Evolutionary conservation across 441 rosid genomes (phyloP), one percentile per base, ranked within the genome.

Genomic region (Populus hybrid): DNA sequence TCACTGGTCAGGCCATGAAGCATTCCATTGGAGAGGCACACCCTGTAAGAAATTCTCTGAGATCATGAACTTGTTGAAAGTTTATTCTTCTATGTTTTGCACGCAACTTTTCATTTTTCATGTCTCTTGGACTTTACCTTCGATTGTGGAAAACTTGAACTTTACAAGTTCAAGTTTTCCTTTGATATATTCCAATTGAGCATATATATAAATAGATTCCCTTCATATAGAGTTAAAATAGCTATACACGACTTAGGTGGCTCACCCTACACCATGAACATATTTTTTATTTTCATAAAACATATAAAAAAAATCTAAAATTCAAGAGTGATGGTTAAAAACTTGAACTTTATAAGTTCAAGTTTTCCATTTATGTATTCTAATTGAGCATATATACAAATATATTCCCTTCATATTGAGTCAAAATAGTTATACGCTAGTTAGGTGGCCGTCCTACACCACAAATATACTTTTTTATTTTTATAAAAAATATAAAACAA

Each of bases 1-100:
- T 90, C 69, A 91, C 92, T 70, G 94, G 97, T 67, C 88, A 89
- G 86, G 98, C 97, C 72, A 70, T 95, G 69, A 93, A 93, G 85
- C 99, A 95, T 81, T 89, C 97, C 30, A 73, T 77, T 21, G 99
- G 97, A 84, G 92, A 80, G 69, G 40, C 88, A 69, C 90, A 90
- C 64, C 99, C 99, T 1, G 99, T 95, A 90, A 91, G 90, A 69
- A 74, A 66, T 70, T 76, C 78, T 67, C 21, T 83, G 68, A 23
- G 4, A 35, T 24, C 68, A 54, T 36, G 28, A 2, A 24, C 20
- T 64, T 46, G 28, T 30, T 66, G 36, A 18, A 40, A 32, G 18
- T 70, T 73, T 30, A 21, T 59, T 34, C 59, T 35, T 77, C 7
- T 3, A 23, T 63, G 28, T 63, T 24, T 63, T 59, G 64, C 24